Conservation (phyloP, 108 stramenopile species). For the Cylindrotheca closterium region DNA sequence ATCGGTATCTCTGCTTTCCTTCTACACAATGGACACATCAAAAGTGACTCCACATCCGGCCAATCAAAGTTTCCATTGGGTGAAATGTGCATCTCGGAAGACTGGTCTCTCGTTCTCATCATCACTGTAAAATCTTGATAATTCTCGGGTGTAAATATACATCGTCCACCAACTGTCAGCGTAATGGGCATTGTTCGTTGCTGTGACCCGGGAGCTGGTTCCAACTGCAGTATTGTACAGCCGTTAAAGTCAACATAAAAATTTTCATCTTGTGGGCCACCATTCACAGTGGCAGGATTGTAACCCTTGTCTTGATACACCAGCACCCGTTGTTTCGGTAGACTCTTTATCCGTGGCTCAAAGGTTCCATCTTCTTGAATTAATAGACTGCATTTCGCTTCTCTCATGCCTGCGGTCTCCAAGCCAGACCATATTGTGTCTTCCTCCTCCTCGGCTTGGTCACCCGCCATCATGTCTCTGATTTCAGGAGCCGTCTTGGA, state of each 20-base stretch:
- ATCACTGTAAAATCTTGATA: slow-evolving; percentile 66
- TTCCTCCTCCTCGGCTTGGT: slow-evolving; percentile 6
- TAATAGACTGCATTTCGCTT: slow-evolving; percentile 48
- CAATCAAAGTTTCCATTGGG: slow-evolving; percentile 63
- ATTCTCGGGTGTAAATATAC: slow-evolving; percentile 55
- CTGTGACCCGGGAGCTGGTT: slow-evolving; percentile 32
- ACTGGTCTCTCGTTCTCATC: slow-evolving; percentile 64
- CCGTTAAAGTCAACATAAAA: slow-evolving; percentile 51
- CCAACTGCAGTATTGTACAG: slow-evolving; percentile 56
- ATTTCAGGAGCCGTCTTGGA: no score
- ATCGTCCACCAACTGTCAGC: slow-evolving; percentile 60
- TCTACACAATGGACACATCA: slow-evolving; percentile 59
- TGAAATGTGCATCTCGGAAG: slow-evolving; percentile 47
- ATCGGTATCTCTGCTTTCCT: slow-evolving; percentile 36
- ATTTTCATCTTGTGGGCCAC: slow-evolving; percentile 20
- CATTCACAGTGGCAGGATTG: slow-evolving; percentile 21
- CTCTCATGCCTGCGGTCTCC: slow-evolving; percentile 54
- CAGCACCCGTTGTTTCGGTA: slow-evolving; percentile 49
- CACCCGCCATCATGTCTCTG: slow-evolving; percentile 13
- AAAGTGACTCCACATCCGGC: slow-evolving; percentile 51
- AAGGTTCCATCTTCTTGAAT: slow-evolving; percentile 46
- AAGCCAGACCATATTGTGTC: slow-evolving; percentile 54
- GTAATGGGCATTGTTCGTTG: slow-evolving; percentile 56
- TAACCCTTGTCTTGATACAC: slow-evolving; percentile 58
- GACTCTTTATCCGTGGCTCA: slow-evolving; percentile 41